phyloP scores from a whole-genome alignment of 2,329 filamentous ascomycete genomes.

The Clonostachys solani region DNA sequence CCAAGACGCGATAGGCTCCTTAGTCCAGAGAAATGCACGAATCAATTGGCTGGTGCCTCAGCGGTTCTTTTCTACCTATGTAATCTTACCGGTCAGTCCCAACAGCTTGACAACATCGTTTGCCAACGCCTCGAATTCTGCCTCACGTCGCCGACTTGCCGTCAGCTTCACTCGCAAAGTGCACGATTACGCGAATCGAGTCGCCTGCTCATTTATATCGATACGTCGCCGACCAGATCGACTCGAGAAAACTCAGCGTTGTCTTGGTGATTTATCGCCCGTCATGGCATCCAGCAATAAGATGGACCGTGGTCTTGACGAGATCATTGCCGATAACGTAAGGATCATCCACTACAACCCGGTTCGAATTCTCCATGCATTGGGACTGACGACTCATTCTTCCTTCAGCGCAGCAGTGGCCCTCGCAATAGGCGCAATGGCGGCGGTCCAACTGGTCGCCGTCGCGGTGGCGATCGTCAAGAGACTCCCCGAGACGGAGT shows the following conservation, averaged over 20 bases:
- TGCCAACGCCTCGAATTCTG: too few species aligned
- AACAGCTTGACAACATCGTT: too few species aligned
- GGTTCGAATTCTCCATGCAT: too few species aligned
- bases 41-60: too few species aligned
- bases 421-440: conserved; percentile 26
- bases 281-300: conserved; percentile 18
- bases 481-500: conserved; percentile 75
- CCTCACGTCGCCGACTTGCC: too few species aligned
- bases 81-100: too few species aligned
- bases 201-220: too few species aligned
- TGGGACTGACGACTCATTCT: not conserved
- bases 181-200: too few species aligned
- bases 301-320: conserved; percentile 52
- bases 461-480: conserved; percentile 27
- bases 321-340: conserved; percentile 50
- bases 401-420: conserved; percentile 22
- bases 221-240: not conserved
- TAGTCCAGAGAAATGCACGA: not conserved
- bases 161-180: too few species aligned
- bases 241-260: conserved; percentile 2
- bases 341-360: conserved; percentile 1
- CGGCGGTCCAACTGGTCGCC: conserved; percentile 17
- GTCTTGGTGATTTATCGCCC: not conserved
- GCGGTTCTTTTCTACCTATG: too few species aligned
- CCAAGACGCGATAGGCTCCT: not conserved